These are phyloP conservation scores for Ceratocystiopsis brevicomis DNA, from an alignment of 2,329 filamentous ascomycete species.

Conservation along the genomic window DNA sequence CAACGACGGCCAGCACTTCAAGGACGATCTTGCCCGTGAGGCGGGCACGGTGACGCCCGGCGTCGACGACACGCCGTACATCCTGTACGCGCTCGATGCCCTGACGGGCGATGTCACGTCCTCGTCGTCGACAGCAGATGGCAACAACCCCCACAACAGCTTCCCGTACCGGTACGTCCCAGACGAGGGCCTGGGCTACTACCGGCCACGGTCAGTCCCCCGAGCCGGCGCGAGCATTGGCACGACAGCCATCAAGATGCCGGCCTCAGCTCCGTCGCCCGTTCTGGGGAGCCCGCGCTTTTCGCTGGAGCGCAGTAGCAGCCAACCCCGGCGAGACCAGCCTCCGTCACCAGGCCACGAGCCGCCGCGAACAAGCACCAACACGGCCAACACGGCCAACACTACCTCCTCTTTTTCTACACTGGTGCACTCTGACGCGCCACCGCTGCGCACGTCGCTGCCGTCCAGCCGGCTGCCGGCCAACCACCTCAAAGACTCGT, in stretches of 20 bases:
- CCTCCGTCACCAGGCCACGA: neutral
- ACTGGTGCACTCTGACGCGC: conserved; percentile 3
- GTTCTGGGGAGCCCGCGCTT: neutral
- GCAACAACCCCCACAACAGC: conserved; percentile 20
- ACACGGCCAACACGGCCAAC: too few species aligned
- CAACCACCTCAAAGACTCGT: conserved; percentile 4
- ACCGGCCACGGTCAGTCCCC: conserved; percentile 3
- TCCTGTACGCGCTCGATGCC: conserved; percentile 77
- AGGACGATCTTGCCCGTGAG: conserved; percentile 31
- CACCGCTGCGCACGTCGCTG: neutral
- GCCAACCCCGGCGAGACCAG: neutral
- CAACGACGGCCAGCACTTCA: conserved; percentile 18
- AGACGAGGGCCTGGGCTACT: conserved; percentile 24
- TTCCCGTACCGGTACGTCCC: conserved; percentile 10
- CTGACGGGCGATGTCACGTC: conserved; percentile 43
- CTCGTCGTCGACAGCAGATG: neutral
- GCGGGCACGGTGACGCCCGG: conserved; percentile 48
- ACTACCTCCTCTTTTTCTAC: conserved; percentile 7
- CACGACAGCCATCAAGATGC: conserved; percentile 3
- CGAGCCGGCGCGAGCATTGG: conserved; percentile 1
- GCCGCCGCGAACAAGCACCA: neutral
- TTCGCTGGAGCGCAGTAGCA: neutral
- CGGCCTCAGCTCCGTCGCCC: neutral
- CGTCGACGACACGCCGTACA: conserved; percentile 69
- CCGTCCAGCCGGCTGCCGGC: neutral